These are phyloP conservation scores for Physaria fendleri DNA, from an alignment of 345 rosid genomes.

Conservation along the genomic window DNA sequence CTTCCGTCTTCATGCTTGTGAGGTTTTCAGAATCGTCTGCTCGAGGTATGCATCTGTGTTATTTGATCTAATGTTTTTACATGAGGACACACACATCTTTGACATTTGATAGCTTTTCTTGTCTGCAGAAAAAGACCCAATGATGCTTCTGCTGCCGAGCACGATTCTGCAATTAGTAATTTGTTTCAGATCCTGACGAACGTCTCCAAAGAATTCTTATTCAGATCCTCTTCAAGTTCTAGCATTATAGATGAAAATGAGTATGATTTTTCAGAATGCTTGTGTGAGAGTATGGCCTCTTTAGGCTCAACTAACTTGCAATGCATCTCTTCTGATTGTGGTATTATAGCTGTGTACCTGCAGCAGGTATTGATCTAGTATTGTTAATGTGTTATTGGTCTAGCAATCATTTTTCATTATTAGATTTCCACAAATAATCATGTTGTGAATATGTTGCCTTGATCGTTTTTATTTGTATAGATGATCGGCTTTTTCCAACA, in stretches of 20 bases:
- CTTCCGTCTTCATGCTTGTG: constrained; percentile 82
- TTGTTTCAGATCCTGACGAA: constrained; percentile 65
- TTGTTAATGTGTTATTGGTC: neutral
- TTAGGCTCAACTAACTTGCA: constrained; percentile 71
- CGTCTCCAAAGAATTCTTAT: constrained; percentile 54
- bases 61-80: neutral
- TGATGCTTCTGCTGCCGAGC: constrained; percentile 60
- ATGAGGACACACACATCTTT: neutral
- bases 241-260: constrained; percentile 53
- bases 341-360: constrained; percentile 41
- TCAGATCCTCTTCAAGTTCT: constrained; percentile 44
- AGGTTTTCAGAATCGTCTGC: constrained; percentile 76
- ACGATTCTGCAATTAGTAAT: constrained; percentile 60
- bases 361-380: constrained; percentile 51
- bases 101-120: neutral
- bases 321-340: constrained; percentile 45
- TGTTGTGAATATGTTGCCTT: neutral
- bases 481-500: constrained; percentile 80
- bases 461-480: constrained; percentile 26
- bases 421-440: neutral
- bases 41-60: constrained; percentile 42
- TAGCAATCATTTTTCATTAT: neutral
- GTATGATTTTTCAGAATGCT: constrained; percentile 56
- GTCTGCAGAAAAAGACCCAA: constrained; percentile 62
- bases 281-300: constrained; percentile 79